phyloP scores from a whole-genome alignment of 1,284 basidiomycete genomes.

The Tetrapyrgos nigripes region DNA sequence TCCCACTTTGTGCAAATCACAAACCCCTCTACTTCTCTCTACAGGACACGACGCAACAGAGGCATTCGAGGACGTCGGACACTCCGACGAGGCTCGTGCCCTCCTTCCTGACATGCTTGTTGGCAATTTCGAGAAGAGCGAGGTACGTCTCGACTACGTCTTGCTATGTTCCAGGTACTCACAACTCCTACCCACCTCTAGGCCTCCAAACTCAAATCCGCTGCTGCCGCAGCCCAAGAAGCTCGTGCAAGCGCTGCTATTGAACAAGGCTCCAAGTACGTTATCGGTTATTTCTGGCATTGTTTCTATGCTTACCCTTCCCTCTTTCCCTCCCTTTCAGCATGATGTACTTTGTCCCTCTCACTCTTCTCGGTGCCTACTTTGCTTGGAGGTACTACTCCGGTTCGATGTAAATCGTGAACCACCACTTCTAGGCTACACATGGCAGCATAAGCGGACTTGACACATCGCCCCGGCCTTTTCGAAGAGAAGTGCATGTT shows the following conservation, averaged over 20 bases:
- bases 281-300: constrained; percentile 16
- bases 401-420: constrained; percentile 45
- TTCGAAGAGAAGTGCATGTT: not conserved
- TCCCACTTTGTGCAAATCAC: not conserved
- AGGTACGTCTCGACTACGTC: constrained; percentile 51
- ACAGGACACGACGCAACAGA: constrained; percentile 94
- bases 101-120: constrained; percentile 81
- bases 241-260: constrained; percentile 53
- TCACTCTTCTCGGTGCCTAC: constrained; percentile 78
- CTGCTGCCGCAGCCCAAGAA: constrained; percentile 50
- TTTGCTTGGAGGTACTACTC: constrained; percentile 82
- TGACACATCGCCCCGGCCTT: not conserved
- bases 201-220: constrained; percentile 57
- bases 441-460: not conserved
- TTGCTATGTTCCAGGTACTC: constrained; percentile 10
- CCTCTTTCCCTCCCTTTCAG: constrained; percentile 40
- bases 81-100: constrained; percentile 97
- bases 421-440: constrained; percentile 2
- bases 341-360: constrained; percentile 81
- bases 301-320: constrained; percentile 7
- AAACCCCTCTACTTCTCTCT: constrained; percentile 10
- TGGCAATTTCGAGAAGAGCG: constrained; percentile 78
- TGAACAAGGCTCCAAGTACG: constrained; percentile 76
- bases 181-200: constrained; percentile 30
- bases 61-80: constrained; percentile 98